Evolutionary conservation across 2,329 filamentous ascomycete genomes (phyloP), one percentile per base, ranked within the genome.

Genomic region (Sporothrix humicola): DNA sequence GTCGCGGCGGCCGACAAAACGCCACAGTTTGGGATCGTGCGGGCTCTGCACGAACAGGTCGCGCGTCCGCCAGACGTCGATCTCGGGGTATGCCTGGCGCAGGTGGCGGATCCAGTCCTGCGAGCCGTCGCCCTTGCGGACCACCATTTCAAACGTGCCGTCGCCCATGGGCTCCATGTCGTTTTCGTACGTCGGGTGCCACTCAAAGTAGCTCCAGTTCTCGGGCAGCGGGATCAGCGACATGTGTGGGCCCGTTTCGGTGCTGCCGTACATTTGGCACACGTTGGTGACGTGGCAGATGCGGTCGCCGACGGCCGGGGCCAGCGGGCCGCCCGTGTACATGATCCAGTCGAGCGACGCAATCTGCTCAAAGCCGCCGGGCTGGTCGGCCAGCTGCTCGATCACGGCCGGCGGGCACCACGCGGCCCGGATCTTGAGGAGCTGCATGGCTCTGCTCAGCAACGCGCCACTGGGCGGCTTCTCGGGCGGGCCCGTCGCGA

Each of bases 11-110:
- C 82, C 81, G 1, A 70, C 68, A 23, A 70, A 70, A 1, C 85
- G 85, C 84, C 84, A 87, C 0, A 82, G 77, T 4, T 81, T 80
- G 0, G 81, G 80, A 9, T 83, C 79, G 1, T 80, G 82, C 0
- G 83, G 81, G 42, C 86, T 85, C 1, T 79, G 80, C 7, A 79
- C 31, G 44, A 94, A 85, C 92, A 94, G 73, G 20, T 78, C 77
- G 20, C 73, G 75, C 0, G 77, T 76, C 31, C 73, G 75, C 74
- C 76, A 77, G 1, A 75, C 72, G 42, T 76, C 73, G 13, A 76
- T 66, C n/a, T 77, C 56, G 1, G 76, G 77, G 23, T 58, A 73
- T 1, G 71, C 31, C 31, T 73, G 71, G 52, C 50, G 23, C n/a
- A 73, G 26, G 23, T 73, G 71, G n/a, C 71, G 44, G 50, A 72